Conservation (phyloP, 2,329 filamentous ascomycete genomes). For the Fusarium veterinarium region DNA sequence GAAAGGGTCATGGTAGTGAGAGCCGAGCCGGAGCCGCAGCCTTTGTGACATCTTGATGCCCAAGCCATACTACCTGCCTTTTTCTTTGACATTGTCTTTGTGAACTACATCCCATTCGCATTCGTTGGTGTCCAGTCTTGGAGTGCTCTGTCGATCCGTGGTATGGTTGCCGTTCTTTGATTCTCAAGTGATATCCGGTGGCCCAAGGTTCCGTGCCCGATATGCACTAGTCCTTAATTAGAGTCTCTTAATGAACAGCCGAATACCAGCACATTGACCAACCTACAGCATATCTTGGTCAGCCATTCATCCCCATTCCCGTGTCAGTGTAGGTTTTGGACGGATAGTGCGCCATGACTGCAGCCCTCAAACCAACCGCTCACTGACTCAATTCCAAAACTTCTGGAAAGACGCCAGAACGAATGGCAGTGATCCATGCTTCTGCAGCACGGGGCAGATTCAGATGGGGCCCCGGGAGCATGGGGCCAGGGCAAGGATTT, state of each 20-base stretch:
- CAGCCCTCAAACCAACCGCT: background rate
- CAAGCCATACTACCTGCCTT: background rate
- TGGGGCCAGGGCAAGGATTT: slow-evolving; percentile 33
- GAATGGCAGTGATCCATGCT: slow-evolving; percentile 38
- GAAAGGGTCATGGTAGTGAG: slow-evolving; percentile 12
- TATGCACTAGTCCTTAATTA: slow-evolving; percentile 16
- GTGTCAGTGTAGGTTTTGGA: slow-evolving; percentile 12
- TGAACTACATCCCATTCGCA: background rate
- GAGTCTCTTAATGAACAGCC: background rate
- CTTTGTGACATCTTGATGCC: slow-evolving; percentile 17
- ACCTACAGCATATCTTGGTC: background rate
- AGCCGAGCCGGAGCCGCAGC: slow-evolving; percentile 38
- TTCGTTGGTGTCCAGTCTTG: background rate
- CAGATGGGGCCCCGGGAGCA: slow-evolving; percentile 37
- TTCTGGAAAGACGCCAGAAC: slow-evolving; percentile 48
- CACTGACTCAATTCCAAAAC: slow-evolving; percentile 11
- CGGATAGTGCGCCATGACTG: slow-evolving; percentile 22
- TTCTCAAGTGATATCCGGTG: slow-evolving; percentile 11
- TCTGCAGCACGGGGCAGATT: slow-evolving; percentile 40
- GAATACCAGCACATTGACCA: background rate
- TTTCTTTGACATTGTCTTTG: background rate
- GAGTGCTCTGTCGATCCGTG: background rate
- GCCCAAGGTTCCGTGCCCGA: background rate
- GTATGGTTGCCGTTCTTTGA: slow-evolving; percentile 24
- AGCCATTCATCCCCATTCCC: slow-evolving; percentile 9